Evolutionary conservation across 192 early-diverging fungal genomes (phyloP), one percentile per base, ranked within the genome.

Genomic region (Dissophora ornata): DNA sequence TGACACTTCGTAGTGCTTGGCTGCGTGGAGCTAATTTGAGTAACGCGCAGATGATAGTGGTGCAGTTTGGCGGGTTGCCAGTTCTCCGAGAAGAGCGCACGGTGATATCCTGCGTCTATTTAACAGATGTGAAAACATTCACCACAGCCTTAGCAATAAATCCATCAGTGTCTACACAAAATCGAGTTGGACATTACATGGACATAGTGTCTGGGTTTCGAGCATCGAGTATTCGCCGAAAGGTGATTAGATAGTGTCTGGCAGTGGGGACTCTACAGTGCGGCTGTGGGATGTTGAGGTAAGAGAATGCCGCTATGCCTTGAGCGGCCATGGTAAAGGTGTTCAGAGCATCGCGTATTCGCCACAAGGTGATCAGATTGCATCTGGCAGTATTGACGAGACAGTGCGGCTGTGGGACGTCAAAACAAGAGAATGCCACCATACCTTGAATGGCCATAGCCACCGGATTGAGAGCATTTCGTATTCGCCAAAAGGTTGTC

Each of bases 251-350:
- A 56, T 56, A 6, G 54, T 26, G 3, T 33, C 54, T 9, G 30
- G 33, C 22, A 56, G 54, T 40, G 19, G 25, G 21, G 54, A 56
- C 19, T 11, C 19, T 7, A 57, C 55, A 3, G 55, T 57, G 38
- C 36, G 55, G 22, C 3, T 38, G 9, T 57, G 55, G 55, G 38
- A 57, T 11, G 36, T 21, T 21, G 1, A 1, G 52, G 34, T 18
- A 54, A 54, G 10, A 54, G 18, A n/a, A 30, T 38, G 21, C 52
- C 30, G 16, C 18, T 54, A n/a, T 54, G 25, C 34, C 13, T 33
- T 36, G n/a, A 24, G 22, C 6, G 52, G 33, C 9, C 52, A 54
- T 33, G n/a, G 21, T 16, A 33, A 36, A 18, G 12, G 15, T 15
- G n/a, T 30, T 18, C 3, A 34, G 5, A 34, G 30, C 33, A 33